Base-by-base conservation (phyloP, 2,329 filamentous ascomycete species). In the Juglanconis sp. region DNA sequence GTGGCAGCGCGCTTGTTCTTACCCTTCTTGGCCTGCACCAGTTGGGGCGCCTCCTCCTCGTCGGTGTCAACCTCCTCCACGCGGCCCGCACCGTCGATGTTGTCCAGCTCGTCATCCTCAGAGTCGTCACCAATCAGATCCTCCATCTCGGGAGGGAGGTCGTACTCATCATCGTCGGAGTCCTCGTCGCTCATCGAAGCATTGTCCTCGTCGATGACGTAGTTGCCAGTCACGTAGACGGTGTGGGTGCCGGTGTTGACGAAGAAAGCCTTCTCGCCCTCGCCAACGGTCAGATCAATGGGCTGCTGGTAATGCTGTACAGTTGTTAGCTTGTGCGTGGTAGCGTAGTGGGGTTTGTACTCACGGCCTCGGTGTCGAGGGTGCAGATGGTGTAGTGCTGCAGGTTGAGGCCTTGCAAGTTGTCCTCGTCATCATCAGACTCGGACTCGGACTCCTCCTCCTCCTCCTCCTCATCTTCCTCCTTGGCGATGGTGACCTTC, bases 351-450 rank as follows among this genome's bases (percentile, higher is more conserved):
- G 53, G 30, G 11, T 17, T 10, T 3, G 13, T 59, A 72, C 84
- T 74, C 87, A 97, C 95, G 81, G 89, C 91, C 76, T 92, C 87
- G 36, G 93, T 91, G 78, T 98, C 93, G 57, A 99, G 86, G 64
- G 95, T 99, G 86, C 95, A 99, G 69, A 99, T 80, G 68, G 98
- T 92, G 69, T 91, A 91, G 80, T 97, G 91, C 75, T 97, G 92
- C 56, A 94, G 80, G 70, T 92, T 86, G 56, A 84, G 76, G 32
- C 82, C 84, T 47, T 86, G 84, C 6, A 83, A 84, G 61, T 85
- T 82, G 57, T 89, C 84, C 36, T 86, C 84, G 32, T 85, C 82
- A 11, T 85, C 81, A n/a, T 61, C 61, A 3, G 51, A 52, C 15
- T 62, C 60, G 2, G 51, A 51, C 2, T 85, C 81, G 2, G 80